Base-by-base conservation (phyloP, 2,329 filamentous ascomycete genomes). In the Cytospora piceicola region DNA sequence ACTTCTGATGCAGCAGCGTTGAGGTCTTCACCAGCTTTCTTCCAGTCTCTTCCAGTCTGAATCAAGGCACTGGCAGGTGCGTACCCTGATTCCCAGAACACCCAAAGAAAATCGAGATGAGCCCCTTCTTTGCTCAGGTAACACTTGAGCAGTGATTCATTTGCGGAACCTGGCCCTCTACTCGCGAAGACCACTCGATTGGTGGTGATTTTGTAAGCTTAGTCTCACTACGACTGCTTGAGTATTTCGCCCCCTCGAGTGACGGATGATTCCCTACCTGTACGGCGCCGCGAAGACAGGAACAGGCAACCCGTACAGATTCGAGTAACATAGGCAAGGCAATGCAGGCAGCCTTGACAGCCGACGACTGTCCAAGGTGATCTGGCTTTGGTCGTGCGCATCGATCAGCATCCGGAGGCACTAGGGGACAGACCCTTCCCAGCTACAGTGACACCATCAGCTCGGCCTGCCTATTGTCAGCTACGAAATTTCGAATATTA, bases 261-360 rank as follows among this genome's bases (percentile, higher is more conserved):
- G 11, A 46, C n/a, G 42, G 11, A 20, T n/a, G 20, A 22, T 46
- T 4, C n/a, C 8, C 20, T 0, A 22, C 20, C 6, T 42, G 14
- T 42, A 42, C 15, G 39, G 39, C 20, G 39, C 14, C 34, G 29
- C 34, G 20, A 27, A 27, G 29, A 2, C 57, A 59, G 57, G 39
- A 30, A 49, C n/a, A 59, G 20, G 22, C 17, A 30, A 8, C 9
- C 17, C 12, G 4, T n/a, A 22, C n/a, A 4, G 15, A 8, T 36
- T 22, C n/a, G 29, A 17, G 20, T 8, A 9, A 12, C 17, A 4
- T 12, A 32, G 20, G n/a, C 15, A 14, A 20, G 20, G 9, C 39
- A 27, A 55, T 62, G 59, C 59, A n/a, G 32, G n/a, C 51, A 62
- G 32, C 32, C 61, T 58, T 22, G 24, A 15, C n/a, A 39, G 8